Evolutionary conservation across 371 early-diverging fungal genomes (phyloP), one percentile per base, ranked within the genome.

Genomic region (Mortierella sp.): DNA sequence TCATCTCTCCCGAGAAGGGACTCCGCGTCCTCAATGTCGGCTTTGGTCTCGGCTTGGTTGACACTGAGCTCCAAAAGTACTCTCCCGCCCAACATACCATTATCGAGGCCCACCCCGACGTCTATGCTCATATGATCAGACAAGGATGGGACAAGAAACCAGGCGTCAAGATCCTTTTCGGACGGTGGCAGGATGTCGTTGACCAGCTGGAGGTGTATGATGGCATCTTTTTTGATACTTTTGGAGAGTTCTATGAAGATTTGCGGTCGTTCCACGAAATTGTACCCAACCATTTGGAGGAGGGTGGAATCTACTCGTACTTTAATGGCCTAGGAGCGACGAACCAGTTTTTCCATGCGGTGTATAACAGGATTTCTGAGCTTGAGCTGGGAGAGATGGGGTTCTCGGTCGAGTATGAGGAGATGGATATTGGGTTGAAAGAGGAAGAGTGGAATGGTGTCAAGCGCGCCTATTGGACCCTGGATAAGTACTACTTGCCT

Each of bases 21-120:
- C 87, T 94, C 58, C 89, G 91, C 58, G 96, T 96, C 3, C 78
- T 90, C 38, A 95, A 95, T 80, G 92, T 97, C 24, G 98, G 99
- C 7, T 99, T 97, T 89, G 99, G 99, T 1, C 90, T 99, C 71
- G 99, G 99, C 0, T 88, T 99, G 73, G 94, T 99, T 63, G 99
- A 99, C 88, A 88, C 80, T 45, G 94, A 92, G 57, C 85, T 99
- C 70, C 98, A 97, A 81, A 91, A 91, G 65, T 94, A 89, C 60
- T 89, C 90, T 31, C 94, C 94, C 3, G 92, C 92, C 9, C 88
- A 91, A 65, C 99, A 99, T 81, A 95, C 95, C 24, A 98, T 99
- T 81, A 97, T 98, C 70, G 99, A 99, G 89, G 99, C 99, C 3
- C 99, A 99, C 83, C 98, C 98, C 28, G 98, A 98, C 87, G 99